Conservation (phyloP, 2,329 filamentous ascomycete genomes). For the Fusarium caatingaense region DNA sequence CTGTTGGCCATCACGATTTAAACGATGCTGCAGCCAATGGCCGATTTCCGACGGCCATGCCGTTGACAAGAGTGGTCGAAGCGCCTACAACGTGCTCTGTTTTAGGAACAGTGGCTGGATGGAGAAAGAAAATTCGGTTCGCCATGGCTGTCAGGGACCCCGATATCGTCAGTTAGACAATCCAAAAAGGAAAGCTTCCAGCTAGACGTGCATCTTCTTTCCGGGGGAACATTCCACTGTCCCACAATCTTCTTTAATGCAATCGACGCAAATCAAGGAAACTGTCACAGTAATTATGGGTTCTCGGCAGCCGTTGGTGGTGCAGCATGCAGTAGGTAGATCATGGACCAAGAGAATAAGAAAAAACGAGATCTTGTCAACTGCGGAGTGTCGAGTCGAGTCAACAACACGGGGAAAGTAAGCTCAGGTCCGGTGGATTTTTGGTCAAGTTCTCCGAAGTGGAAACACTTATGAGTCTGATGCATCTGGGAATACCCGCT, state of each 20-base stretch:
- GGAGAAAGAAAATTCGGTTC: conserved; percentile 16
- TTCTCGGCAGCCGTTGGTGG: not conserved
- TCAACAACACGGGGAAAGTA: conserved; percentile 25
- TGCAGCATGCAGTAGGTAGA: conserved; percentile 12
- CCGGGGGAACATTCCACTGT: conserved; percentile 21
- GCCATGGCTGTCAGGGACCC: conserved; percentile 12
- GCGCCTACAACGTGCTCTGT: conserved; percentile 32
- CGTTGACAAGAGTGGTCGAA: conserved; percentile 27
- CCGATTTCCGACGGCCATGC: conserved; percentile 25
- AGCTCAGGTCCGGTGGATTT: conserved; percentile 25
- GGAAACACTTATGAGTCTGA: conserved; percentile 16
- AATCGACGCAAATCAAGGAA: not conserved
- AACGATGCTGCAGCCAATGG: conserved; percentile 25
- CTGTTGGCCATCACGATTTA: conserved; percentile 25
- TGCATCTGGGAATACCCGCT: conserved; percentile 40
- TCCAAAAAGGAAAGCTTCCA: conserved; percentile 23
- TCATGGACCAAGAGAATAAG: conserved; percentile 22
- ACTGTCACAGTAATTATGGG: conserved; percentile 17
- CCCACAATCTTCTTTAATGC: conserved; percentile 17
- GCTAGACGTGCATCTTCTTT: conserved; percentile 23
- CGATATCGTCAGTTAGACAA: conserved; percentile 22
- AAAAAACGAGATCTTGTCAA: conserved; percentile 31
- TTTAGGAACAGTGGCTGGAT: conserved; percentile 25
- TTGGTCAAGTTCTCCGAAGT: conserved; percentile 7
- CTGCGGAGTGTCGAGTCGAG: conserved; percentile 21